Percentiles rank a stretch among this genome's conserved stretches.
Conservation (phyloP, 208 protist species). For the Acanthamoeba lenticulata region DNA sequence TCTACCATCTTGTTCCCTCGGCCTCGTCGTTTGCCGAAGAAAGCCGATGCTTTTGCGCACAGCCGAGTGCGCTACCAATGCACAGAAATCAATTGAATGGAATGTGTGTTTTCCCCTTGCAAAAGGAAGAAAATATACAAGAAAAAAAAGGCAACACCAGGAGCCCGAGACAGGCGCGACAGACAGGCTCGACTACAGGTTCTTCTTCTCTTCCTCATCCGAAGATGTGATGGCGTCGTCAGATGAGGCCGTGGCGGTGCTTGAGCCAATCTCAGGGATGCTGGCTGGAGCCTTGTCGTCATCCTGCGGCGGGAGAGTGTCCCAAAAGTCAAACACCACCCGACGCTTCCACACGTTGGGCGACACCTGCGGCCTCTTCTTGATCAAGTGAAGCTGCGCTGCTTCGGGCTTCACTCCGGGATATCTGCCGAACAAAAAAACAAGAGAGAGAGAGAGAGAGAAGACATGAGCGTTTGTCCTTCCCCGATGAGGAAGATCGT, state of each 20-base stretch:
- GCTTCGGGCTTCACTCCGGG: background rate
- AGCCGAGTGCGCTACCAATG: too few species aligned
- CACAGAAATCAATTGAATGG: too few species aligned
- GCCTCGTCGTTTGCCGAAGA: too few species aligned
- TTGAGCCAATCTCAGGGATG: background rate
- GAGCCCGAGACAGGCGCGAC: too few species aligned
- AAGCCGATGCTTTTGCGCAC: too few species aligned
- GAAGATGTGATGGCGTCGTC: background rate
- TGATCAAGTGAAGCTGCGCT: background rate
- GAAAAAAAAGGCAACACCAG: too few species aligned
- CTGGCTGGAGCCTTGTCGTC: background rate
- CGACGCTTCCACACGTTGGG: constrained; percentile 34
- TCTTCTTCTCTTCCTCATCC: background rate
- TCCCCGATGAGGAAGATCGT: too few species aligned
- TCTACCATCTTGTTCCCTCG: constrained; percentile 33
- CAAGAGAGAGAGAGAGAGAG: too few species aligned
- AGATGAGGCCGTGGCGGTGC: background rate
- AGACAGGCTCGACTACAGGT: too few species aligned
- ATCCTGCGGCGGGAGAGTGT: background rate
- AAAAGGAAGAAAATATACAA: too few species aligned
- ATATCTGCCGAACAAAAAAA: background rate
- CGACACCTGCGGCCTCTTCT: constrained; percentile 24
- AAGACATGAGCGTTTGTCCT: too few species aligned
- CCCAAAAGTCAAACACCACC: constrained; percentile 2
- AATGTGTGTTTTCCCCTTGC: too few species aligned